Evolutionary conservation across 2,329 filamentous ascomycete species (phyloP).

Genomic region (Neofusicoccum cordaticola): DNA sequence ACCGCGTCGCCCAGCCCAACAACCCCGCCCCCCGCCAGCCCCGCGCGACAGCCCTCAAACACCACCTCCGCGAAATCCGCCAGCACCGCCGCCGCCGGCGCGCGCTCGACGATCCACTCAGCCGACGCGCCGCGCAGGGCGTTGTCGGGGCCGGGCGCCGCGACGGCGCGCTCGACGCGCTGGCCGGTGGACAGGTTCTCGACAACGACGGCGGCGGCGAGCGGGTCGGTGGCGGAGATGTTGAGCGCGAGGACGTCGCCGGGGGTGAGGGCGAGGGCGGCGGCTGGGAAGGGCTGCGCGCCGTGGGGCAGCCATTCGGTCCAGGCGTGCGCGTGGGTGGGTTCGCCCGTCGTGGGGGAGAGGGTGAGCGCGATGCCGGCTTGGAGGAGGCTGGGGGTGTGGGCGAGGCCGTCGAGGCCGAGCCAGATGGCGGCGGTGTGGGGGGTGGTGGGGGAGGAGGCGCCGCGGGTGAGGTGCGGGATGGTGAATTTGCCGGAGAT

Average conservation of each 20-base stretch:
- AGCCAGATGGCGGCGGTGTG: not conserved
- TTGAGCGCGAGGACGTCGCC: not conserved
- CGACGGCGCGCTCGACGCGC: not conserved
- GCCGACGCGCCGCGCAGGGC: not conserved
- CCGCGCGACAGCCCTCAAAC: no score
- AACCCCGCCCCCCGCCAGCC: no score
- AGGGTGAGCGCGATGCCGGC: not conserved
- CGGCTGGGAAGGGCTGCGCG: not conserved
- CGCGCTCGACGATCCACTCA: not conserved
- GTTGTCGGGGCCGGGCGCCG: not conserved
- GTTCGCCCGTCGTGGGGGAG: not conserved
- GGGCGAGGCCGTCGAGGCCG: not conserved
- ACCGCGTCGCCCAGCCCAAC: no score
- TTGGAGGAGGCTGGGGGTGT: not conserved
- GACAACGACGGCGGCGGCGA: not conserved
- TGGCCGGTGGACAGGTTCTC: not conserved
- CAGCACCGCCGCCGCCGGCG: no score
- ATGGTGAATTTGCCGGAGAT: conserved; percentile 1
- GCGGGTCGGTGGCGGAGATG: not conserved
- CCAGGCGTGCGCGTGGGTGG: not conserved
- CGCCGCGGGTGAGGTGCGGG: conserved; percentile 32
- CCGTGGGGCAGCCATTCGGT: not conserved
- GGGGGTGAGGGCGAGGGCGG: not conserved
- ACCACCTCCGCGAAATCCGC: no score
- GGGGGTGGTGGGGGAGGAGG: conserved; percentile 34